Base-by-base conservation (phyloP, 345 rosid species). In the Physaria fendleri region DNA sequence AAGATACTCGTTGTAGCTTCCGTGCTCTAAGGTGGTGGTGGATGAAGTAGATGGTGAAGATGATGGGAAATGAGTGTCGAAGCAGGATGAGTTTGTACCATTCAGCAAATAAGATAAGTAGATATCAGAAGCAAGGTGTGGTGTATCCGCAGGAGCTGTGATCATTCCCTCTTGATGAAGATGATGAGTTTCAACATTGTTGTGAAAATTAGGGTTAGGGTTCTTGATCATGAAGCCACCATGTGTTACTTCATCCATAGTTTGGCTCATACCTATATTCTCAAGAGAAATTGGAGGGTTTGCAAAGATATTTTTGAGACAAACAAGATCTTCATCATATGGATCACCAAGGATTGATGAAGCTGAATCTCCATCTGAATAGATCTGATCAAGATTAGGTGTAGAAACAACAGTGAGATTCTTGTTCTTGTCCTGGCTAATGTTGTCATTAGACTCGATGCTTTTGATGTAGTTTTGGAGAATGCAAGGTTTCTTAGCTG, bases 381-480 rank as follows among this genome's bases (percentile, higher is more conserved):
- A 56, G 12, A 47, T 56, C 40, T 56, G 69, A 56, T 62, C 74
- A 37, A 55, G 39, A 62, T 20, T 56, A 2, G 54, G 41, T 17
- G 74, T 61, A 25, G 68, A 22, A 14, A 59, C 0, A 25, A 59
- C 61, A 52, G 66, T 52, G 12, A 44, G 59, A 15, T 32, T 59
- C 45, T 34, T 56, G 20, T 56, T 27, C 30, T 43, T 32, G 22
- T 43, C 76, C 5, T 9, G 47, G 11, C 30, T 43, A 44, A 69
- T 69, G 71, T 51, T 50, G 2, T 11, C 51, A 6, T 56, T 71
- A 21, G 58, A 66, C 51, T 49, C 71, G 57, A 77, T 72, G 77
- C 90, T 79, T 71, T 73, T 75, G 11, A 86, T 86, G 71, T 92
- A 92, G 65, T 92, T 88, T 65, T 86, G 90, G 59, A 92, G 97